Evolutionary conservation across 495 filamentous ascomycete genomes (phyloP), one percentile per base, ranked within the genome.

Genomic region (Penicillium flavigenum): DNA sequence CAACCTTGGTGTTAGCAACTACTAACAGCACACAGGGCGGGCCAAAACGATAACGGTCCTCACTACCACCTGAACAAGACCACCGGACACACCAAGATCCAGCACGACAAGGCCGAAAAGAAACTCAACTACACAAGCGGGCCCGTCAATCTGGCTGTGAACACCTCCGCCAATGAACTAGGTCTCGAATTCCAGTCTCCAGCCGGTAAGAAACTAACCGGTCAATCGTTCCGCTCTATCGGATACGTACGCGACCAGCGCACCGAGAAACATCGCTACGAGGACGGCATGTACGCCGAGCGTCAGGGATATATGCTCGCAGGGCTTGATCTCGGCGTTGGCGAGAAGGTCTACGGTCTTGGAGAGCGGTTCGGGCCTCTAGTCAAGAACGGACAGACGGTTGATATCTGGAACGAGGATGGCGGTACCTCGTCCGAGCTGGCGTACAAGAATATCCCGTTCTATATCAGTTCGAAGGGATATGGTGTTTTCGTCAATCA

Each of bases 371-470:
- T 91, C 57, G 86, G 86, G 0, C 79, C 83, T 2, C 86, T 88
- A 54, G 84, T 84, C 59, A 88, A 87, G 66, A 85, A 88, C 32
- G 87, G 87, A 9, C 86, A 89, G 66, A 76, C 74, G 5, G 75
- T 91, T 3, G 78, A 80, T 51, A 79, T 90, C 19, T 89, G 86
- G 85, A 89, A 89, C 55, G 82, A 83, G 32, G 87, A 91, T 60
- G 87, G 87, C 3, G 87, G 86, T 9, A 89, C 88, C 17, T 85
- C 81, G 0, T 84, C 79, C 17, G 86, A 89, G 49, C 79, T 88
- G 57, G 85, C 86, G 0, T 91, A 91, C 65, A 89, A 89, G 71
- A 90, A 89, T 62, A 76, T 89, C 7, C 81, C 85, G 2, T 89
- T 89, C 68, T 89, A 85, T 67, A 71, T 90, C 34, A 87, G 82